Conservation (phyloP, 345 rosid genomes). For the Eucalyptus victrix region DNA sequence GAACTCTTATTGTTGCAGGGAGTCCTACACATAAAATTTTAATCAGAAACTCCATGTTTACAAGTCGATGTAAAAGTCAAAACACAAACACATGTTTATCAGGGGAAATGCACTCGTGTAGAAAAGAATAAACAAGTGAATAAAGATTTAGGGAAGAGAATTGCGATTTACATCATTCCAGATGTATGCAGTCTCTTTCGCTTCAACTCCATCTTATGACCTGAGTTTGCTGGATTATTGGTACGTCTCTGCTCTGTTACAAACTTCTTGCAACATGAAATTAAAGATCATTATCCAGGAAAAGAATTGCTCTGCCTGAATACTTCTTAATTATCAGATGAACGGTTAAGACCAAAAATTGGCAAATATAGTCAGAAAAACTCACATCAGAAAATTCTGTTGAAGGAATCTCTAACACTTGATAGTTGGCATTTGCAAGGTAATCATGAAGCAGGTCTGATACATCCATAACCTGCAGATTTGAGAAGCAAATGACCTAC, state of each 20-base stretch:
- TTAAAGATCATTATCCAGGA: neutral
- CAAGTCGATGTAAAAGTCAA: neutral
- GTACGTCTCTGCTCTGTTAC: conserved; percentile 10
- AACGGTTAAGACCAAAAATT: neutral
- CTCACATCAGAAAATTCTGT: conserved; percentile 38
- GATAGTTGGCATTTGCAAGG: conserved; percentile 33
- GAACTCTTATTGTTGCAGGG: conserved; percentile 8
- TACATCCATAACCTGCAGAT: conserved; percentile 50
- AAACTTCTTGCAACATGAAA: conserved; percentile 19
- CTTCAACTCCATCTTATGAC: conserved; percentile 21
- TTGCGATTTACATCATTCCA: conserved; percentile 22
- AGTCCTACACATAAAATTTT: neutral
- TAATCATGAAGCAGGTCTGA: conserved; percentile 44
- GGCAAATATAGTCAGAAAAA: neutral
- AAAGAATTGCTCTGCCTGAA: neutral
- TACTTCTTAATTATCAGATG: neutral
- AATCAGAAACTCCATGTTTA: neutral
- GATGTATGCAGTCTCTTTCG: conserved; percentile 20
- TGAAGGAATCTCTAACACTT: conserved; percentile 18
- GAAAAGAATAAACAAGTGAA: neutral
- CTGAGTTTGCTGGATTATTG: conserved; percentile 14
- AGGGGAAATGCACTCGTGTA: neutral
- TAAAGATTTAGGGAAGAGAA: neutral
- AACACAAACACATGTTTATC: neutral
- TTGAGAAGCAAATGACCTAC: neutral